Percentiles rank a stretch among this genome's conserved stretches.
Conservation (phyloP, 2,329 filamentous ascomycete genomes). For the Aureobasidium musti region DNA sequence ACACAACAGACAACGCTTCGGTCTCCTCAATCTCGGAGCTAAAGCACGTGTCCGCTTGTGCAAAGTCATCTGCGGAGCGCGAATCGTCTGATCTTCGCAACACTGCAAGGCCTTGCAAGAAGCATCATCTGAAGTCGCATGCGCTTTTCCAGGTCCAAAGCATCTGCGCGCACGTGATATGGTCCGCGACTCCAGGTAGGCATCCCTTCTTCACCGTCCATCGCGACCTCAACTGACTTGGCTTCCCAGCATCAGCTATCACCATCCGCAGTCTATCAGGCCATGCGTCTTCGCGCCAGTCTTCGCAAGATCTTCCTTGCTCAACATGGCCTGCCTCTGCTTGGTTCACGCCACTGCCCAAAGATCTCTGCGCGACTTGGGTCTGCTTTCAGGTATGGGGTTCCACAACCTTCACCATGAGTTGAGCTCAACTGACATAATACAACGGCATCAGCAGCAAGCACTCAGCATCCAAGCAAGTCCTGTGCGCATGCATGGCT, state of each 20-base stretch:
- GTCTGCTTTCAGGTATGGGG: background rate
- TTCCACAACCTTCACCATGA: background rate
- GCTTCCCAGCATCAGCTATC: background rate
- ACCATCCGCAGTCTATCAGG: background rate
- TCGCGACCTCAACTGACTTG: background rate
- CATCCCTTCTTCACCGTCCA: background rate
- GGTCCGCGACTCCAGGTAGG: background rate
- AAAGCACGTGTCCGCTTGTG: background rate
- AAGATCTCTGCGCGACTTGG: background rate
- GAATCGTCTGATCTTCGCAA: background rate
- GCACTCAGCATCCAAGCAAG: background rate
- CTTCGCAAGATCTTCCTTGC: background rate
- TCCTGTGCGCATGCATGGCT: background rate
- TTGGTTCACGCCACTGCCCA: background rate
- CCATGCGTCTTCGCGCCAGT: background rate
- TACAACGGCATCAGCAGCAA: background rate
- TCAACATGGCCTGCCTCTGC: background rate
- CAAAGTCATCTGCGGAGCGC: background rate
- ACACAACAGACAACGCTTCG: background rate
- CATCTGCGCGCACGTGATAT: slow-evolving; percentile 1
- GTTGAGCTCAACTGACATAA: background rate
- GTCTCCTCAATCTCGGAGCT: background rate
- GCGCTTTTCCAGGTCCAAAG: background rate
- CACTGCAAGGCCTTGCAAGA: background rate
- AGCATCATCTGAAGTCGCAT: background rate